Conservation (phyloP, 2,329 filamentous ascomycete genomes). For the Didymosphaeria variabile region DNA sequence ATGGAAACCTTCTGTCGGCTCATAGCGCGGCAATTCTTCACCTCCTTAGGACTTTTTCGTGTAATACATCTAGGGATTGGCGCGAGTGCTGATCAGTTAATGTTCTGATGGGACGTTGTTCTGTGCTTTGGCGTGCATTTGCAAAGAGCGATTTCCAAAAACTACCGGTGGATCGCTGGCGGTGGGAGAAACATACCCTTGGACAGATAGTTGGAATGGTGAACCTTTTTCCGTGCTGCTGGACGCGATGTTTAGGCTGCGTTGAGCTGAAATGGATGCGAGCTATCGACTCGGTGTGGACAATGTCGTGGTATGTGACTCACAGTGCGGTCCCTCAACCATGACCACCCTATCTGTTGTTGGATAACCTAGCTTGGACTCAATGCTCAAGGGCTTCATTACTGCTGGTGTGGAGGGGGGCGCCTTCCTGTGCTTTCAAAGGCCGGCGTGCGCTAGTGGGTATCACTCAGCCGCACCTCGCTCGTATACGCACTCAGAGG, state of each 20-base stretch:
- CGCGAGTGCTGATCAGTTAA: conserved; percentile 6
- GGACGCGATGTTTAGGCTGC: not conserved
- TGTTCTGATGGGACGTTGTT: not conserved
- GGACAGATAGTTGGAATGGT: conserved; percentile 2
- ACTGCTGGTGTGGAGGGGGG: not conserved
- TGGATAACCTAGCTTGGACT: not conserved
- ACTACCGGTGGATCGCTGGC: not conserved
- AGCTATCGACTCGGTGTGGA: not conserved
- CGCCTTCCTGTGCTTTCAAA: not conserved
- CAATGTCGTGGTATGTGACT: not conserved
- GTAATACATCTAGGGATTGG: conserved; percentile 9
- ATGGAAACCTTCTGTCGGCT: too few species aligned
- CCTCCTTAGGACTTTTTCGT: conserved; percentile 3
- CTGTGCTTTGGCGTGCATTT: conserved; percentile 9
- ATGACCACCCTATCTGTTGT: not conserved
- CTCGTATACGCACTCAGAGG: not conserved
- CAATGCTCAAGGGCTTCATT: not conserved
- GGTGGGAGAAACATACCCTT: conserved; percentile 12
- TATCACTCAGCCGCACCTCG: not conserved
- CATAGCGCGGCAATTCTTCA: not conserved
- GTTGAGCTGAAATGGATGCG: not conserved
- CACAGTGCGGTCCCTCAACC: not conserved
- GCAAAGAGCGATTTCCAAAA: not conserved
- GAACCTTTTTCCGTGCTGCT: not conserved
- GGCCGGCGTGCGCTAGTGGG: not conserved